Base-by-base conservation (phyloP, 768 basidiomycete genomes). In the Agaricus sinodeliciosus region DNA sequence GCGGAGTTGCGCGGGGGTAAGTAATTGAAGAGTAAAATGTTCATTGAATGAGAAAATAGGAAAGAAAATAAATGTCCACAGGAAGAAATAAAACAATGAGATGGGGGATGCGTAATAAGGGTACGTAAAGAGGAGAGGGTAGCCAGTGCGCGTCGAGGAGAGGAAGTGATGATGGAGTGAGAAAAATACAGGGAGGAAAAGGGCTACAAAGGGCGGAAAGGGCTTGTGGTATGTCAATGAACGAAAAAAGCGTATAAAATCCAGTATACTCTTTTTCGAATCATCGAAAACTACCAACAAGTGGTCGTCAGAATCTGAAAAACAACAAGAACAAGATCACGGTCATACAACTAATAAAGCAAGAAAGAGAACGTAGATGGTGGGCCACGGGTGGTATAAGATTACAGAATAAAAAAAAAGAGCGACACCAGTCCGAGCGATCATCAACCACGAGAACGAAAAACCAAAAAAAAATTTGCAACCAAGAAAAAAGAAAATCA, bases 141-240 rank as follows among this genome's bases (percentile, higher is more conserved):
- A 31, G 43, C 39, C 52, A 47, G 42, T 54, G 52, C 52, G 52
- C 45, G 52, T 31, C 45, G 37, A 31, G 40, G 45, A 35, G 45
- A 11, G 45, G 39, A 7, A 45, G 28, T 15, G 18, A 45, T 36
- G 65, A 62, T 65, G 62, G n/a, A 60, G 69, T 63, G 70, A 60
- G 71, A 70, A 64, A 72, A 70, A 71, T 69, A 63, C 70, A 69
- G 66, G 66, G 60, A 58, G 64, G 65, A 63, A 63, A 31, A 31
- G 31, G 11, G 63, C 66, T 56, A 59, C 61, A 54, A 45, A 46
- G 60, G 60, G 57, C 56, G 61, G n/a, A n/a, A n/a, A n/a, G n/a
- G 63, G 59, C 66, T 56, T 65, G 69, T 65, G 68, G 67, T 69
- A 67, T 63, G 67, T 66, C 67, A 63, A 68, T 66, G 63, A 63